Conservation (phyloP, 2,329 filamentous ascomycete genomes). For the Monosporascus ibericus region DNA sequence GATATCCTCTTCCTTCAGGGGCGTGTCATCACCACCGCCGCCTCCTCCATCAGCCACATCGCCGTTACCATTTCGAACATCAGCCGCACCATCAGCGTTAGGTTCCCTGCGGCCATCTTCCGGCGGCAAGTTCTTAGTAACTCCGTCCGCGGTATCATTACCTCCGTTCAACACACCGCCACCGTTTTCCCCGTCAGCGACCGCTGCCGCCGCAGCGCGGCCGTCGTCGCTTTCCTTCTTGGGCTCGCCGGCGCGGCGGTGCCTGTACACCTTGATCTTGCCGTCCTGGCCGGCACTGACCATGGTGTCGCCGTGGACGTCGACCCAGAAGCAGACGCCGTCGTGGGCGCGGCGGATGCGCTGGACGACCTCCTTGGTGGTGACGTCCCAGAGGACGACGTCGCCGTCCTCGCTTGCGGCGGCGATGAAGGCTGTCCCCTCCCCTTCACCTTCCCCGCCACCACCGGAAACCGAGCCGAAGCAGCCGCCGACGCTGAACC, state of each 20-base stretch:
- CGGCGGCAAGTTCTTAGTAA: background rate
- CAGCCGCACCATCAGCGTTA: background rate
- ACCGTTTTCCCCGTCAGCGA: conserved; percentile 5
- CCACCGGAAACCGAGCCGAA: conserved; percentile 50
- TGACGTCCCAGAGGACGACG: conserved; percentile 85
- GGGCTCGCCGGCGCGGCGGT: conserved; percentile 5
- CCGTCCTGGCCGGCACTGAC: conserved; percentile 52
- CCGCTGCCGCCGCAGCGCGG: conserved; percentile 6
- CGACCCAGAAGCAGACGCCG: conserved; percentile 61
- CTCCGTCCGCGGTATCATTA: background rate
- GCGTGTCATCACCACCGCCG: conserved; percentile 47
- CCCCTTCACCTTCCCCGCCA: conserved; percentile 12
- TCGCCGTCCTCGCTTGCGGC: conserved; percentile 84
- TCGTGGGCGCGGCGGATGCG: conserved; percentile 45
- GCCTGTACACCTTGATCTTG: conserved; percentile 43
- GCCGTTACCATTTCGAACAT: background rate
- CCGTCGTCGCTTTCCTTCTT: background rate
- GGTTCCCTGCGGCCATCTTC: background rate
- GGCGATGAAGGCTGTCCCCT: conserved; percentile 54
- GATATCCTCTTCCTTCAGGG: conserved; percentile 32
- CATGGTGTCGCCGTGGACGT: conserved; percentile 50
- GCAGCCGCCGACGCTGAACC: conserved; percentile 77
- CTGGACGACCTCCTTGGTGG: conserved; percentile 77
- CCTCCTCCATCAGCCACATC: conserved; percentile 9
- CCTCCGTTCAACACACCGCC: conserved; percentile 1